Conservation (phyloP, 306 rosid genomes). For the Dicorynia guianensis region DNA sequence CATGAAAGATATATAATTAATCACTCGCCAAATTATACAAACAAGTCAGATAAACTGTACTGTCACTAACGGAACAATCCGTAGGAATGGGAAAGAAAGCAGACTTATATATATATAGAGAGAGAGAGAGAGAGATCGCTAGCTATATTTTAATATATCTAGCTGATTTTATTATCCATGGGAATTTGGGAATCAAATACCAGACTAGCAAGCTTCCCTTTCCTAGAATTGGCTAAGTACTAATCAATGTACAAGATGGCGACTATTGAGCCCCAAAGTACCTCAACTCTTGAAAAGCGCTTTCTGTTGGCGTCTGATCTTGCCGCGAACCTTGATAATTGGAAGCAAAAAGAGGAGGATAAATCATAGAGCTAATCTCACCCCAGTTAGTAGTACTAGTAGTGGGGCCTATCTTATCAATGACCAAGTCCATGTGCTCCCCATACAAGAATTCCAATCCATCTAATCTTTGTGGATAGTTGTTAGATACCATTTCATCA, state of each 20-base stretch:
- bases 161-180: conserved; percentile 31
- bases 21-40: conserved; percentile 18
- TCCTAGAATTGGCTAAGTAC: conserved; percentile 19
- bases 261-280: conserved; percentile 42
- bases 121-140: not conserved
- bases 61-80: conserved; percentile 22
- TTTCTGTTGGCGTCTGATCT: conserved; percentile 37
- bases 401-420: conserved; percentile 25
- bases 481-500: conserved; percentile 47
- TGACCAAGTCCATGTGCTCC: conserved; percentile 48
- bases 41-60: conserved; percentile 32
- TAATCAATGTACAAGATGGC: conserved; percentile 19
- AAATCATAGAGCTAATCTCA: conserved; percentile 50
- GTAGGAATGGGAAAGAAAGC: not conserved
- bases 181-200: conserved; percentile 27
- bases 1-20: conserved; percentile 17
- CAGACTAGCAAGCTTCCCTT: conserved; percentile 9
- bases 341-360: conserved; percentile 47
- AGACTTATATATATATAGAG: not conserved
- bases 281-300: conserved; percentile 50
- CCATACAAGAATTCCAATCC: conserved; percentile 62
- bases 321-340: conserved; percentile 35
- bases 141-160: not conserved
- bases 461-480: conserved; percentile 45
- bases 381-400: conserved; percentile 51